These are phyloP conservation scores for Heterococcus sp. DNA, from an alignment of 108 stramenopile genomes.

Conservation along the genomic window DNA sequence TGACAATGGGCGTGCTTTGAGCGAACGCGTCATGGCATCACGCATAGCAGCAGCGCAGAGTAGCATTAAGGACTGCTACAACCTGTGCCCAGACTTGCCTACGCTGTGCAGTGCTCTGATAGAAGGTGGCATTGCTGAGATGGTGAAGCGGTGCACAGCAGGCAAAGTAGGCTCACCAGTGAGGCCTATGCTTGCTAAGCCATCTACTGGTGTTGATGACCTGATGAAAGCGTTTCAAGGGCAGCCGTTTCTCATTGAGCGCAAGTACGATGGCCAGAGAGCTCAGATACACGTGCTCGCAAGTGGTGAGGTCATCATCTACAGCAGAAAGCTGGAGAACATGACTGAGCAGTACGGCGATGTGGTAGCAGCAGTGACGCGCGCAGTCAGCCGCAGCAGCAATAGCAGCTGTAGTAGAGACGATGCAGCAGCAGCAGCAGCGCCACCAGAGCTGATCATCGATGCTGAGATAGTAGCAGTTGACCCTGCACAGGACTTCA, in stretches of 20 bases:
- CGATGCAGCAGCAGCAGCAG: neutral
- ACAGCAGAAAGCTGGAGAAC: neutral
- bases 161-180: neutral
- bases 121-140: neutral
- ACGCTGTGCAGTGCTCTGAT: neutral
- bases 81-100: neutral
- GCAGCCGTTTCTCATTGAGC: neutral
- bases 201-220: neutral
- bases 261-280: neutral
- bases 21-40: neutral
- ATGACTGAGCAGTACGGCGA: neutral
- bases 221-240: neutral
- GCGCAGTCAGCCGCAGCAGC: too few relatives aligned
- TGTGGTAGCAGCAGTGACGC: neutral
- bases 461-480: neutral
- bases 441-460: too few relatives aligned
- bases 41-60: neutral
- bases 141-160: neutral
- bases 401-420: too few relatives aligned
- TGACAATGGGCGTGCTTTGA: neutral
- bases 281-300: neutral
- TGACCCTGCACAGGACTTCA: neutral
- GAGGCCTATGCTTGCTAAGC: conserved; percentile 2
- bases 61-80: neutral
- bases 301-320: neutral